Base-by-base conservation (phyloP, 1,284 basidiomycete species). In the Ceratobasidium sp. region DNA sequence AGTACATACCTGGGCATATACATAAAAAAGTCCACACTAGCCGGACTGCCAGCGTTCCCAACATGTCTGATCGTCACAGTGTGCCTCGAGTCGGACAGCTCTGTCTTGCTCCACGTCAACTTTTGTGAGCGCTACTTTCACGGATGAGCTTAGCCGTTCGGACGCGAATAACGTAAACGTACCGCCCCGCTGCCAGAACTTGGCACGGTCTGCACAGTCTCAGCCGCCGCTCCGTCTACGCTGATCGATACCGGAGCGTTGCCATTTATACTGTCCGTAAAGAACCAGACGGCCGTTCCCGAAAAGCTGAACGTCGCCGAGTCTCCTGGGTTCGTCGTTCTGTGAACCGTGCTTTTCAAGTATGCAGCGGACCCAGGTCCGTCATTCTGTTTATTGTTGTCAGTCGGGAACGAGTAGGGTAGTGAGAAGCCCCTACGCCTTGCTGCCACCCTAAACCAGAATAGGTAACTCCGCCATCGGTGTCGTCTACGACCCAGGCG, bases 241-340 rank as follows among this genome's bases (percentile, higher is more conserved):
- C 50, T 67, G 39, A 67, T 55, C 36, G 23, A n/a, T 23, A 32
- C 23, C 21, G 10, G 12, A 18, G 48, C 36, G 23, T 67, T 53
- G n/a, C n/a, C 26, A 14, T 18, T 23, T n/a, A 30, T 16, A 10
- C 12, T 36, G 30, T 67, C 64, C 1, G 64, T 53, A 55, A 55
- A 67, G 52, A 26, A 65, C 6, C 30, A 65, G 4, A 65, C 46
- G 18, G 61, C 45, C 16, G 45, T 52, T 1, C 61, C 50, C 18
- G 52, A 55, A 21, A 67, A 67, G 4, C 6, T 67, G 64, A 67
- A 67, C 0, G 64, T 55, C 16, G 26, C 34, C 12, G 21, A 39
- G 10, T 48, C 28, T 32, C 64, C 64, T 6, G 50, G 64, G 28
- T 46, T 65, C 9, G 46, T 52, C 28, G 46, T 36, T n/a, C 18